Base-by-base conservation (phyloP, 2,329 filamentous ascomycete genomes). In the Leptographium radiaticola region DNA sequence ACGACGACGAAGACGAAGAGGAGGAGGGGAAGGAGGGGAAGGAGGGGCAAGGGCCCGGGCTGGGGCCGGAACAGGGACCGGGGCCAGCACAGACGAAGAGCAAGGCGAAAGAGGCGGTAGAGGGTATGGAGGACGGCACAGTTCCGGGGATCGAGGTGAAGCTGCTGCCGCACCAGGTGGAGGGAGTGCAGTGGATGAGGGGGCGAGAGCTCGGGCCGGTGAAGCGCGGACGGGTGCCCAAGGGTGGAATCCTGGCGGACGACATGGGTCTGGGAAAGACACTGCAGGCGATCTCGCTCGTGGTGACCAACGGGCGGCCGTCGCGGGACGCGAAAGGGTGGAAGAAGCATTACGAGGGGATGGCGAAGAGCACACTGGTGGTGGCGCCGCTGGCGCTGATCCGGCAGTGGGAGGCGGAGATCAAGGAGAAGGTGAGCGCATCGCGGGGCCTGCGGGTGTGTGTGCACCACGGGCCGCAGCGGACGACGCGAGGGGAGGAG, bases 261-360 rank as follows among this genome's bases (percentile, higher is more conserved):
- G 93, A 98, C 65, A 94, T 97, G 91, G 91, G 91, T 60, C 74
- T 97, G 15, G 93, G 93, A 55, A 98, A 98, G 74, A 98, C 93
- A 0, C 79, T 98, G 15, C 93, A 98, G 69, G 89, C 90, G 1
- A 87, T 98, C 55, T 84, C 91, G 1, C 75, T 97, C 36, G 86
- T 98, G 44, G 75, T 98, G 40, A 86, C 78, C 53, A 95, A 97
- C 62, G 79, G 81, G 18, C 88, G 86, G 62, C 83, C 86, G 4
- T 43, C 74, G 55, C 75, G 77, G 45, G 75, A 79, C 16, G 72
- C 75, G 6, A 73, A 78, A 40, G 73, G 73, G 0, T 79, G 84
- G 71, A 84, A 83, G 64, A 87, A 84, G 65, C 74, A 86, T n/a
- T 80, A 82, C 18, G 76, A 80, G 8, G 75, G 77, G 9, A 72